Evolutionary conservation across 1,284 basidiomycete genomes (phyloP), one percentile per base, ranked within the genome.

Genomic region (Malassezia japonica): DNA sequence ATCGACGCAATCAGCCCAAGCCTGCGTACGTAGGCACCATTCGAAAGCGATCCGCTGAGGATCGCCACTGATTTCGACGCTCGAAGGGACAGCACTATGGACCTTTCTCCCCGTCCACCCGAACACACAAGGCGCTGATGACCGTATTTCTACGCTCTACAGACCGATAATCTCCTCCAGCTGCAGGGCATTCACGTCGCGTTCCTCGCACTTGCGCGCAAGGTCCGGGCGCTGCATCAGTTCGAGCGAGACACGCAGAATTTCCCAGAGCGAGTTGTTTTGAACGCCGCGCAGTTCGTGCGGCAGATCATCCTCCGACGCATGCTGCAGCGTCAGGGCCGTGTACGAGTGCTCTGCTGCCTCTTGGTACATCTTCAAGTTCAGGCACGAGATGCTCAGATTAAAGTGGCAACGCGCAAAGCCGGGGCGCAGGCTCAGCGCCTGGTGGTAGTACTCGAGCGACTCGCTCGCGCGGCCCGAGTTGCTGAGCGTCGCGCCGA

Each of bases 401-500:
- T 71, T 71, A 34, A 71, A 71, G 39, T 70, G 69, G 42, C 65
- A 67, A 29, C 94, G 83, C 48, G 95, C 90, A 73, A 96, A 98
- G 31, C 82, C 81, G 4, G 92, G 91, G 67, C 94, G 89, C 48
- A 95, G 77, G 57, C 87, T 84, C 32, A 98, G 78, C 2, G 92
- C 94, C 43, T 82, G 82, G 67, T 85, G 82, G 74, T 98, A 98
- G 74, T 88, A 95, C 59, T 84, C 77, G 15, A 95, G 78, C 8
- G 94, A 91, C 56, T 88, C 83, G 35, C 82, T 81, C 16, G 87
- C 82, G 43, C 80, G 79, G 0, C 92, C 91, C 13, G 64, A 70
- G 55, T 98, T 98, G 39, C 90, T 90, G 70, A 95, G 82, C 1
- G 91, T 96, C 15, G 92, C 92, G 13, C 92, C 92, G 23, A 96